phyloP scores from a whole-genome alignment of 805 yeast genomes.

The Hanseniaspora nectarophila region DNA sequence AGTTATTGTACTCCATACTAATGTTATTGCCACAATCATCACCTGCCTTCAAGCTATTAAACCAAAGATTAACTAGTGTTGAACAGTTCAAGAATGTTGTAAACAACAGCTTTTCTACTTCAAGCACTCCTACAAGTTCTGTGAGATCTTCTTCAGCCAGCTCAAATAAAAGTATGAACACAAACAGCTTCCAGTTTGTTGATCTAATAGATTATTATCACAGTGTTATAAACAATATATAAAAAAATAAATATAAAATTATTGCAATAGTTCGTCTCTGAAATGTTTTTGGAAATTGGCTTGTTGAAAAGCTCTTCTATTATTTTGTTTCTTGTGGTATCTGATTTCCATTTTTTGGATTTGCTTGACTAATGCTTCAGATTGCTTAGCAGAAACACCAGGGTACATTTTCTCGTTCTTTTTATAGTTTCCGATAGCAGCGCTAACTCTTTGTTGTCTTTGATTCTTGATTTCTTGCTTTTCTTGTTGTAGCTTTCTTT shows the following conservation, averaged over 20 bases:
- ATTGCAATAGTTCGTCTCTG: slow-evolving; percentile 54
- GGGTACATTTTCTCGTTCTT: slow-evolving; percentile 42
- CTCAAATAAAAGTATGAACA: slow-evolving; percentile 22
- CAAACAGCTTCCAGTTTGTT: slow-evolving; percentile 22
- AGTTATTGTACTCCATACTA: slow-evolving; percentile 78
- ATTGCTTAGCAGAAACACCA: slow-evolving; percentile 9
- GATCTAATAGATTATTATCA: slow-evolving; percentile 26
- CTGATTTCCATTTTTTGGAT: slow-evolving; percentile 39
- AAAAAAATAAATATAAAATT: slow-evolving; percentile 6
- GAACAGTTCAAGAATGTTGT: slow-evolving; percentile 23
- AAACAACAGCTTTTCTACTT: slow-evolving; percentile 16
- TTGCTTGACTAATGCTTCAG: slow-evolving; percentile 40
- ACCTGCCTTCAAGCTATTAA: slow-evolving; percentile 70
- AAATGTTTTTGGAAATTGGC: slow-evolving; percentile 75
- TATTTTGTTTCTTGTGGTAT: slow-evolving; percentile 28
- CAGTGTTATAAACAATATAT: slow-evolving; percentile 19
- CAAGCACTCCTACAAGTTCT: slow-evolving; percentile 14
- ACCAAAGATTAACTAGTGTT: slow-evolving; percentile 50
- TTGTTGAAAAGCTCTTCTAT: slow-evolving; percentile 47
- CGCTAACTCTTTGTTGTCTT: slow-evolving; percentile 33
- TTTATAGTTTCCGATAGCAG: slow-evolving; percentile 65
- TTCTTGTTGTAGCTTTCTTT: slow-evolving; percentile 21
- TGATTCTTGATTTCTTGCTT: slow-evolving; percentile 31
- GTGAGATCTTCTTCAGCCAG: slow-evolving; percentile 7
- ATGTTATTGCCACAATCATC: slow-evolving; percentile 87